Conservation (phyloP, 2,329 filamentous ascomycete genomes). For the Microthyrium microscopicum region DNA sequence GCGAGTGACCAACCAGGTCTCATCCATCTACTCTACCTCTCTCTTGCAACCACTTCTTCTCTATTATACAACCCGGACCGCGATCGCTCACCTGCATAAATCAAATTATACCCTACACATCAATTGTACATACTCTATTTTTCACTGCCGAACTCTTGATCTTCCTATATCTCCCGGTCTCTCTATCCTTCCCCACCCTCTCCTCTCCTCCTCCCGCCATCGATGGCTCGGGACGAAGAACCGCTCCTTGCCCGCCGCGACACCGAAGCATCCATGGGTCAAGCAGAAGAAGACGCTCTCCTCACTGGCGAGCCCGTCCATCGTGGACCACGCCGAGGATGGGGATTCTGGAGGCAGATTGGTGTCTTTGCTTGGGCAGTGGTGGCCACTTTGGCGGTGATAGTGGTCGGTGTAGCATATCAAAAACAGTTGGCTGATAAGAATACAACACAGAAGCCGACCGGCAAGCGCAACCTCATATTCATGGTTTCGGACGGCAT, state of each 20-base stretch:
- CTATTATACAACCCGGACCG: no score
- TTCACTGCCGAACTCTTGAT: no score
- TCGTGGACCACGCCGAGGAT: slow-evolving; percentile 22
- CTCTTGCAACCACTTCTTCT: no score
- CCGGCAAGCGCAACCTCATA: slow-evolving; percentile 75
- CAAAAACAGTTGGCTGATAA: slow-evolving; percentile 41
- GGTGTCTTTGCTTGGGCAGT: slow-evolving; percentile 70
- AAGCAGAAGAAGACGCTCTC: slow-evolving; percentile 46
- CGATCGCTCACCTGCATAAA: no score
- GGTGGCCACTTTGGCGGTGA: slow-evolving; percentile 59
- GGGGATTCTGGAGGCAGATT: slow-evolving; percentile 53
- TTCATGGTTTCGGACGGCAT: slow-evolving; percentile 99
- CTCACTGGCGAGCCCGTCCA: slow-evolving; percentile 35
- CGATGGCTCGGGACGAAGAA: slow-evolving; percentile 29
- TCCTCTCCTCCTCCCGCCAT: no score
- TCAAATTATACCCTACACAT: no score
- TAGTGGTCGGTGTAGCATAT: slow-evolving; percentile 66
- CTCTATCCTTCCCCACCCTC: no score
- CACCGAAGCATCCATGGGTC: slow-evolving; percentile 26
- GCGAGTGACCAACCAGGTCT: no score
- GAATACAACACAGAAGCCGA: slow-evolving; percentile 16
- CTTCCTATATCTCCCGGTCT: no score
- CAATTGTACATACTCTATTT: no score
- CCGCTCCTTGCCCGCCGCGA: slow-evolving; percentile 38
- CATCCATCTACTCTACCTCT: no score